Evolutionary conservation across 2,329 filamentous ascomycete species (phyloP).

Genomic region (Xylaria hypoxylon): DNA sequence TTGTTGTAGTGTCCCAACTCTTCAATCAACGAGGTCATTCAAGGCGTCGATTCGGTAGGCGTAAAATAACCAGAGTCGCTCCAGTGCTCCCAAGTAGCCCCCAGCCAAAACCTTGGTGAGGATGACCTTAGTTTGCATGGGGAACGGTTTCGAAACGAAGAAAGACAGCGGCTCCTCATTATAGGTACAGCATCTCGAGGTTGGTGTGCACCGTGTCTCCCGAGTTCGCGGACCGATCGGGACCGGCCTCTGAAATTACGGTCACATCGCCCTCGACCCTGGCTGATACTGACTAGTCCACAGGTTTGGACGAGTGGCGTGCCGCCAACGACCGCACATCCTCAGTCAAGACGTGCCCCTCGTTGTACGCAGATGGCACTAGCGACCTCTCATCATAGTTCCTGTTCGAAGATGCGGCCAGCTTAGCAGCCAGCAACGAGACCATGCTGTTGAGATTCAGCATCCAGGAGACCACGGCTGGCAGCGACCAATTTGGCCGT

Average conservation of each 20-base stretch:
- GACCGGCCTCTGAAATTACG: no score
- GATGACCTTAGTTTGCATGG: no score
- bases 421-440: conserved; percentile 16
- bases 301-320: conserved; percentile 15
- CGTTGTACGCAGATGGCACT: conserved; percentile 4
- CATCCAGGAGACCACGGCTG: neutral
- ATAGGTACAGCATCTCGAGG: no score
- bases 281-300: no score
- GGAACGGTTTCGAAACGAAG: no score
- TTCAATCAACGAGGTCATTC: conserved; percentile 9
- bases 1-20: conserved; percentile 1
- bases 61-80: conserved; percentile 21
- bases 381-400: conserved; percentile 11
- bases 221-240: no score
- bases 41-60: conserved; percentile 24
- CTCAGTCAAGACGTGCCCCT: conserved; percentile 3
- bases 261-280: no score
- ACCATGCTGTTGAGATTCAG: conserved; percentile 17
- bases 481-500: neutral
- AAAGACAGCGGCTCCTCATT: no score
- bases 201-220: no score
- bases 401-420: conserved; percentile 11
- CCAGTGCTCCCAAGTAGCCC: conserved; percentile 17
- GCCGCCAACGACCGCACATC: conserved; percentile 8
- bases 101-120: no score